A percentile compares a stretch with the other conserved stretches of the same genome.
phyloP scores from a whole-genome alignment of 164 flowering plant genomes.

The Nymphaea colorata region DNA sequence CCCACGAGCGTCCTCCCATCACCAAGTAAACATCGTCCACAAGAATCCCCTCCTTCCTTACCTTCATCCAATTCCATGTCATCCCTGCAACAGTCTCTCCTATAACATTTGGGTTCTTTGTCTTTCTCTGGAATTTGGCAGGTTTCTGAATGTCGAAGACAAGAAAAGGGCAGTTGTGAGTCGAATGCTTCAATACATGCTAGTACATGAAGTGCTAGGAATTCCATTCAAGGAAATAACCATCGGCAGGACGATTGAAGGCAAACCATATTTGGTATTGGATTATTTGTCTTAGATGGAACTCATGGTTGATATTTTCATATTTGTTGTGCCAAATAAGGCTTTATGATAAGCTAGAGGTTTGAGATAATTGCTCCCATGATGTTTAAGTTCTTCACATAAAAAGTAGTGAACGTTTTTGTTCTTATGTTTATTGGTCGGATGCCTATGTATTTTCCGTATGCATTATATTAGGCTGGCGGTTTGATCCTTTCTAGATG shows the following conservation, averaged over 20 bases:
- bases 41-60: conserved; percentile 3
- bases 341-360: not conserved
- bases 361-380: not conserved
- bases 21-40: conserved; percentile 23
- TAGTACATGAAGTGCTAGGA: conserved; percentile 53
- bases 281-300: not conserved
- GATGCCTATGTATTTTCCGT: not conserved
- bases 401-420: not conserved
- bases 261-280: conserved; percentile 68
- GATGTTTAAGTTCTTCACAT: not conserved
- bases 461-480: not conserved
- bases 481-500: too few relatives aligned
- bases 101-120: too few relatives aligned
- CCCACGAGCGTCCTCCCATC: conserved; percentile 37
- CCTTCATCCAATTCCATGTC: not conserved
- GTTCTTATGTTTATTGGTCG: not conserved
- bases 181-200: conserved; percentile 67
- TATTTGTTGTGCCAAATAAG: not conserved
- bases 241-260: conserved; percentile 61
- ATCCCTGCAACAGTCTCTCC: too few relatives aligned
- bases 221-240: conserved; percentile 43
- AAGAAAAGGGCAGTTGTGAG: conserved; percentile 71
- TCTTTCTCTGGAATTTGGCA: conserved; percentile 4
- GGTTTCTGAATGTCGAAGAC: conserved; percentile 59
- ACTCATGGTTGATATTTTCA: not conserved